Evolutionary conservation across 2,329 filamentous ascomycete species (phyloP).

Genomic region (Huntiella decipiens): DNA sequence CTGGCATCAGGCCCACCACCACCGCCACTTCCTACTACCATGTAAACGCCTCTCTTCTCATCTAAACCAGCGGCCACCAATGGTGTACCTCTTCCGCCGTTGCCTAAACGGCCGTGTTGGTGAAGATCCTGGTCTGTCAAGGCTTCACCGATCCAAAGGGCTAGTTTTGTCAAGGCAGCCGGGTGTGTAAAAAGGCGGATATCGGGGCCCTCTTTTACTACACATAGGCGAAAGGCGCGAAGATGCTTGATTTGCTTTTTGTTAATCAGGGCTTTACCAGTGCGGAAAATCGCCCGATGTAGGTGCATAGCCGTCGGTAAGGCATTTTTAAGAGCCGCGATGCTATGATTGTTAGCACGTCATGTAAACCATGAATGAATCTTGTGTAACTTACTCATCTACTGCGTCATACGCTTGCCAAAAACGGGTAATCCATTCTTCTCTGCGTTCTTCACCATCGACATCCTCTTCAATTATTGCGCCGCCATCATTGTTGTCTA

Average conservation of each 20-base stretch:
- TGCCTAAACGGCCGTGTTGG: conserved; percentile 45
- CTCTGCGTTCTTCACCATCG: conserved; percentile 32
- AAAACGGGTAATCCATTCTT: conserved; percentile 48
- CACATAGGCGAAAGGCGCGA: conserved; percentile 80
- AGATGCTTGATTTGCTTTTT: conserved; percentile 90
- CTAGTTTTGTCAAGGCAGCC: conserved; percentile 79
- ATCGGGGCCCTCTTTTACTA: conserved; percentile 89
- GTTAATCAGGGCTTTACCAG: conserved; percentile 74
- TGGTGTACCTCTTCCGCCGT: conserved; percentile 57
- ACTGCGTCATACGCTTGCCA: conserved; percentile 57
- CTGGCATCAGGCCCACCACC: conserved; percentile 58
- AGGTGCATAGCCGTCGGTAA: conserved; percentile 74
- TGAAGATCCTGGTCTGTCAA: conserved; percentile 78
- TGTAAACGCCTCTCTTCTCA: conserved; percentile 69
- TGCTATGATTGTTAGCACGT: conserved; percentile 26
- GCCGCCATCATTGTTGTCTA: conserved; percentile 24
- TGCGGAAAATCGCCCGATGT: conserved; percentile 80
- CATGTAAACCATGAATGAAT: conserved; percentile 16
- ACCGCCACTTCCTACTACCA: conserved; percentile 82
- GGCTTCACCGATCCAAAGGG: conserved; percentile 85
- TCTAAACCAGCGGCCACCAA: conserved; percentile 82
- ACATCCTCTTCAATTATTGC: conserved; percentile 22
- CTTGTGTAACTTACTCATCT: conserved; percentile 37
- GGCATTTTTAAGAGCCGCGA: conserved; percentile 56
- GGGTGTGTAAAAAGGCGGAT: conserved; percentile 84